Base-by-base conservation (phyloP, 1,284 basidiomycete species). In the Ustilago cynodontis region DNA sequence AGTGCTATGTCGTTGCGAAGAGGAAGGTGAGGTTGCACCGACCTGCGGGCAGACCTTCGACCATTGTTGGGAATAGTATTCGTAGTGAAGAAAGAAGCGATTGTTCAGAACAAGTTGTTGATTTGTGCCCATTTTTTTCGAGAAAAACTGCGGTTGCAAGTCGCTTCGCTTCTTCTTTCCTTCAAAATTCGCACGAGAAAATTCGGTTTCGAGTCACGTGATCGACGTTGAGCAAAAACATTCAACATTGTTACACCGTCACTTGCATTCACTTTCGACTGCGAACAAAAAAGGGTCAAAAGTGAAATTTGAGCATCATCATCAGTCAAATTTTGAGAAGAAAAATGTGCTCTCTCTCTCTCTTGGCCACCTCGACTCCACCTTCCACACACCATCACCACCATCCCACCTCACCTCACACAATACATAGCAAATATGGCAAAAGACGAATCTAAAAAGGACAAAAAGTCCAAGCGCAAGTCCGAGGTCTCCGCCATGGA, bases 401-500 rank as follows among this genome's bases (percentile, higher is more conserved):
- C 37, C 60, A 16, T 16, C 31, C 52, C 24, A 31, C 6, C 20
- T 35, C 14, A 14, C 18, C 24, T 20, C 45, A 50, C 55, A 16
- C 14, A 37, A 33, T 11, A 33, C 22, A 37, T 6, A 11, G 22
- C 54, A 59, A 68, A 53, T 16, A 82, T 83, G 78, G 78, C 65
- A 45, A 84, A 78, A 53, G 80, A 79, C 71, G 80, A 80, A 65
- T 31, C 61, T 20, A 82, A 81, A 71, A 80, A 80, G 71, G 80
- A 80, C 56, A 82, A 82, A 64, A 82, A 80, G 71, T 73, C 77
- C 37, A 73, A 71, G 62, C 62, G 75, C 51, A 74, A 77, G 56
- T 74, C 79, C 31, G 79, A 77, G 11, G 78, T 75, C 11, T 67
- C 67, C 13, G 65, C 77, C n/a, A 76, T 75, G 61, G 79, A 72